A percentile compares a stretch with the other conserved stretches of the same genome.
phyloP scores from a whole-genome alignment of 192 early-diverging fungal species.

The Backusella psychrophila region DNA sequence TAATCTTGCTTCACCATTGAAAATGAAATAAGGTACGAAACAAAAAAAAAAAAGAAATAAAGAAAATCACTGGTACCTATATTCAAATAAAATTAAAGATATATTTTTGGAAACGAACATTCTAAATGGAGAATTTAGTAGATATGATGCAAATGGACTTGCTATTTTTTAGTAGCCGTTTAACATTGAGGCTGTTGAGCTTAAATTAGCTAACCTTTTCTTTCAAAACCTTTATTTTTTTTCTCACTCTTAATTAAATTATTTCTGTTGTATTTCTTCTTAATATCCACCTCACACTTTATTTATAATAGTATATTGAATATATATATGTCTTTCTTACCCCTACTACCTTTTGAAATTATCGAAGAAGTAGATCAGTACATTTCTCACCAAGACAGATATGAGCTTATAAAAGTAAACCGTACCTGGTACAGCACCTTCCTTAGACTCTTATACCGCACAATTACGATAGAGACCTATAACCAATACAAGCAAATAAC shows the following conservation, averaged over 20 bases:
- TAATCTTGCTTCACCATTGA: neutral
- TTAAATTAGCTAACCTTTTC: neutral
- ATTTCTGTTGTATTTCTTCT: neutral
- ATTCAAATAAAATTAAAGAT: neutral
- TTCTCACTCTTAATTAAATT: slow-evolving; percentile 1
- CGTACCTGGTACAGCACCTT: neutral
- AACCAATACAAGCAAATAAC: neutral
- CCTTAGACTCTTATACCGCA: neutral
- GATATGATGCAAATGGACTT: slow-evolving; percentile 4
- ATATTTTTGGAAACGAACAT: neutral
- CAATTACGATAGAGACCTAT: neutral
- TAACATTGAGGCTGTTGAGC: neutral
- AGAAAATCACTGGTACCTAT: neutral
- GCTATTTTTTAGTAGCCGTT: neutral
- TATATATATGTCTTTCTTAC: neutral
- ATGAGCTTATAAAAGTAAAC: slow-evolving; percentile 2
- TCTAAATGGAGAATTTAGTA: neutral
- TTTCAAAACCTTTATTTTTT: neutral
- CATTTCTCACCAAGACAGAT: neutral
- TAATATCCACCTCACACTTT: neutral
- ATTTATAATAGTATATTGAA: neutral
- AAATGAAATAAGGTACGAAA: neutral
- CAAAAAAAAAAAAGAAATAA: neutral
- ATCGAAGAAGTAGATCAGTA: neutral
- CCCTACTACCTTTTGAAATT: slow-evolving; percentile 1